Percentiles rank a stretch among this genome's conserved stretches.
These are phyloP conservation scores for Mycena polygramma DNA, from an alignment of 768 basidiomycete species.

Conservation along the genomic window DNA sequence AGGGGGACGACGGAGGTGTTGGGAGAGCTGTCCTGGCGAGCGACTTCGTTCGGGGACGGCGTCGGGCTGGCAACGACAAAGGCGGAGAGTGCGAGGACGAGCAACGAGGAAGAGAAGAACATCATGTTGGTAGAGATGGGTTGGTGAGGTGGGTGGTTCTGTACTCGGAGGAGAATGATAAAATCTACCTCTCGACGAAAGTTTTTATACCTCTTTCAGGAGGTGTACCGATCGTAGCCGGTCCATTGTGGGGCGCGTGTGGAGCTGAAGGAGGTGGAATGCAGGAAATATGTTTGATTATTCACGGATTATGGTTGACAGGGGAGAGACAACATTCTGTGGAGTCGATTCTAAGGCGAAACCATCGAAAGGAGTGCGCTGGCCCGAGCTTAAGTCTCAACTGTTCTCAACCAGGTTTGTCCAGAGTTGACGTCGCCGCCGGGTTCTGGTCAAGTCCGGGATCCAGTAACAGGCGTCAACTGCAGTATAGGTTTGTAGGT, in stretches of 20 bases:
- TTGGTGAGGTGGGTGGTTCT: background rate
- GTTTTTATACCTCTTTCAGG: conserved; percentile 2
- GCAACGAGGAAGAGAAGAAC: conserved; percentile 14
- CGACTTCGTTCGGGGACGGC: background rate
- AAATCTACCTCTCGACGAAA: background rate
- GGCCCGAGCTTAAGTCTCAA: too few relatives aligned
- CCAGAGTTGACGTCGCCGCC: too few relatives aligned
- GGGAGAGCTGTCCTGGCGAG: background rate
- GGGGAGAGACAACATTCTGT: too few relatives aligned
- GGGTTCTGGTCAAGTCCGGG: too few relatives aligned
- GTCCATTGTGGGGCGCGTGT: background rate
- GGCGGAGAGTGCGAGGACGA: conserved; percentile 12
- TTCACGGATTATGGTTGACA: too few relatives aligned
- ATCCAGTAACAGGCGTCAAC: too few relatives aligned
- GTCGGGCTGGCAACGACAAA: conserved; percentile 5
- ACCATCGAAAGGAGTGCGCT: too few relatives aligned
- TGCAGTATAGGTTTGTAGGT: too few relatives aligned
- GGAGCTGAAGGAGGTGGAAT: background rate
- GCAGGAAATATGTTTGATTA: too few relatives aligned
- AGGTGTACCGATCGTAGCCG: background rate
- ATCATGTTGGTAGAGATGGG: conserved; percentile 8
- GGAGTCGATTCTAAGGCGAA: too few relatives aligned
- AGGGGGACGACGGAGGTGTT: conserved; percentile 24
- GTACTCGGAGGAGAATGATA: background rate
- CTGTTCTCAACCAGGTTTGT: too few relatives aligned